phyloP scores from a whole-genome alignment of 495 filamentous ascomycete genomes.

The Astrothelium macrocarpum region DNA sequence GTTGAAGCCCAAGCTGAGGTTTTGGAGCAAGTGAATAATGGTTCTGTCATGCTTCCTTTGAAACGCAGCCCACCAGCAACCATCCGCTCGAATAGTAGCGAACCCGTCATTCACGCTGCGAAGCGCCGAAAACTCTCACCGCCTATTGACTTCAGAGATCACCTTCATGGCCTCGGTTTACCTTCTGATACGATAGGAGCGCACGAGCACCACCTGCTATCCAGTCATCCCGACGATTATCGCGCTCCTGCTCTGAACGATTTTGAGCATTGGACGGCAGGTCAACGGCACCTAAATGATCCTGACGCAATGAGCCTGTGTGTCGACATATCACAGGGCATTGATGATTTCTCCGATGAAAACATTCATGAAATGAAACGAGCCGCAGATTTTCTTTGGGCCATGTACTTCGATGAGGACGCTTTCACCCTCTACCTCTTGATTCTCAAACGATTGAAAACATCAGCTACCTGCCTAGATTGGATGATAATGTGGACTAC shows the following conservation, averaged over 20 bases:
- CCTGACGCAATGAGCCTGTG: background rate
- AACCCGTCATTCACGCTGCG: background rate
- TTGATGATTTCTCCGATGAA: background rate
- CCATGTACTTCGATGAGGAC: background rate
- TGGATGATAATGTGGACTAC: background rate
- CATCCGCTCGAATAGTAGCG: background rate
- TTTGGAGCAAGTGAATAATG: background rate
- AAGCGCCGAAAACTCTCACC: background rate
- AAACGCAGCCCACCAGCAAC: background rate
- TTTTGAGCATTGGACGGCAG: background rate
- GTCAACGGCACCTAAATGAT: background rate
- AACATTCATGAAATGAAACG: background rate
- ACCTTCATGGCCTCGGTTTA: background rate
- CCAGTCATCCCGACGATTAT: background rate
- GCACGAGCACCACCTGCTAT: background rate
- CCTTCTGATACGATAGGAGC: background rate
- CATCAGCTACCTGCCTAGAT: background rate
- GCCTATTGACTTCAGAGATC: background rate
- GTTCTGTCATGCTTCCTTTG: background rate
- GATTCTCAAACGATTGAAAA: background rate
- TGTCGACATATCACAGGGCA: background rate
- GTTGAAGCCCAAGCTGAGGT: background rate
- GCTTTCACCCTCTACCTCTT: background rate
- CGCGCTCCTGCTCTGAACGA: background rate
- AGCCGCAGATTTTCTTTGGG: background rate